These are phyloP conservation scores for Heritiera littoralis DNA, from an alignment of 345 rosid species.

Conservation along the genomic window DNA sequence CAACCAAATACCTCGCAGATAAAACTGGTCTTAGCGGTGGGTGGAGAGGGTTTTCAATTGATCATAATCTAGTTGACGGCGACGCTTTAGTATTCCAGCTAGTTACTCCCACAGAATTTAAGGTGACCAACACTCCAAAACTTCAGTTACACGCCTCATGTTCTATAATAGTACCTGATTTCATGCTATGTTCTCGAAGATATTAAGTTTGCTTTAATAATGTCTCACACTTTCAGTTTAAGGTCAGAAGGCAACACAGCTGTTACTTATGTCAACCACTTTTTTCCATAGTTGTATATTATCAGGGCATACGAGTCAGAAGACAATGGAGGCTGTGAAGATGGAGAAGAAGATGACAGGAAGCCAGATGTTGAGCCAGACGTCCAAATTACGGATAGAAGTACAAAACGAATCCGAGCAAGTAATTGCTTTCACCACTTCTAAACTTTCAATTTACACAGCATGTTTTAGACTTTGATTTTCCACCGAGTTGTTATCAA, in stretches of 20 bases:
- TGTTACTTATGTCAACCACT: not conserved
- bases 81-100: conserved; percentile 67
- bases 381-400: conserved; percentile 24
- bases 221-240: too few species aligned
- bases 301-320: conserved; percentile 40
- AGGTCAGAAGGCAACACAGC: too few species aligned
- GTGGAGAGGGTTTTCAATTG: conserved; percentile 63
- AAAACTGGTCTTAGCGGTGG: conserved; percentile 72
- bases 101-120: conserved; percentile 45
- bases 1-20: conserved; percentile 47
- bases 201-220: too few species aligned
- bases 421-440: conserved; percentile 25
- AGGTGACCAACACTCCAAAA: conserved; percentile 33
- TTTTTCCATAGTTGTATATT: conserved; percentile 36
- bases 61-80: conserved; percentile 55
- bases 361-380: conserved; percentile 19
- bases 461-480: too few species aligned
- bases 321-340: conserved; percentile 26
- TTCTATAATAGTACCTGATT: not conserved
- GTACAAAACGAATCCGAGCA: conserved; percentile 38
- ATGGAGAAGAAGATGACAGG: conserved; percentile 22
- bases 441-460: not conserved
- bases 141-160: not conserved
- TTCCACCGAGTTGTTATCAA: not conserved
- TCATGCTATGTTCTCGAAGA: not conserved